Evolutionary conservation across 116 monocot species (phyloP).

Genomic region (Dioscorea cayenensis): DNA sequence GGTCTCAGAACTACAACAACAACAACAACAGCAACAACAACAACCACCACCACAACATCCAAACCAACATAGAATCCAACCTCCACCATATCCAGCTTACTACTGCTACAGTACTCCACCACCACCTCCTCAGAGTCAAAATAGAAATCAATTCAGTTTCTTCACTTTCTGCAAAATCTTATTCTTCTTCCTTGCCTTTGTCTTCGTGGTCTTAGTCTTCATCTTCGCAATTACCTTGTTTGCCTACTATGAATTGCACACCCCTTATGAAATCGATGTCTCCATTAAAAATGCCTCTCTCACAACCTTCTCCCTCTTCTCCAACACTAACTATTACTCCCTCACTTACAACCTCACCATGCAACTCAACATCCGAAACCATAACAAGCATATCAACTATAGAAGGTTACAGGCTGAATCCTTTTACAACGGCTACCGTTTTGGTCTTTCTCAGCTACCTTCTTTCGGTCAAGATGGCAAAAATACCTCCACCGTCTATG

Average conservation of each 20-base stretch:
- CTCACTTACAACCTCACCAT: no score
- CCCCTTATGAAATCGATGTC: not conserved
- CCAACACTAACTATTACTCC: no score
- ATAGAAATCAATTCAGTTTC: no score
- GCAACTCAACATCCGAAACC: no score
- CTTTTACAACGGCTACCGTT: conserved; percentile 22
- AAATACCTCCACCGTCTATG: conserved; percentile 24
- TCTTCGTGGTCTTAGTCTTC: no score
- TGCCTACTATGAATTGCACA: not conserved
- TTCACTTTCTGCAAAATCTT: not conserved
- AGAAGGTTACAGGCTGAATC: no score
- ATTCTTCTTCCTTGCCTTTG: not conserved
- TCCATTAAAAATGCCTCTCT: not conserved
- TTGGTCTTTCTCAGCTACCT: conserved; percentile 20
- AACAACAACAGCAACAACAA: no score
- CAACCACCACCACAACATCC: no score
- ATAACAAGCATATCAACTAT: no score
- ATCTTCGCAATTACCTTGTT: not conserved
- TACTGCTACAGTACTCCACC: not conserved
- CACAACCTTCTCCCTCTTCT: no score
- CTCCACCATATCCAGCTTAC: not conserved
- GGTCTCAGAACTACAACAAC: no score
- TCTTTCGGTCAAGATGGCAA: conserved; percentile 42
- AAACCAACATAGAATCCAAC: no score
- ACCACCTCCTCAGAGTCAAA: not conserved